phyloP scores from a whole-genome alignment of 2,329 filamentous ascomycete genomes.

The Aquanectria penicillioides region DNA sequence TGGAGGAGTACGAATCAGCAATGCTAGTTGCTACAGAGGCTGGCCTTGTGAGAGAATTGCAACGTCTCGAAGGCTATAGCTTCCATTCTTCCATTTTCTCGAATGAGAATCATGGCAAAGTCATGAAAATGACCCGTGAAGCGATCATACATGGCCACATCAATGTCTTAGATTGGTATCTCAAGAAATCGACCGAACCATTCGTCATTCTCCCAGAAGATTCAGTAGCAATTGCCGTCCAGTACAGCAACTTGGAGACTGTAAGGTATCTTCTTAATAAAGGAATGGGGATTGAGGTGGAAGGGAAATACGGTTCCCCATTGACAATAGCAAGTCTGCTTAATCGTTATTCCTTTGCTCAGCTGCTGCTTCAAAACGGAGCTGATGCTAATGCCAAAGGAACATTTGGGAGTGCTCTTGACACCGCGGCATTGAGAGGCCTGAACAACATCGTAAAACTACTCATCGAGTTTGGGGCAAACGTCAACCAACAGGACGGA shows the following conservation, averaged over 20 bases:
- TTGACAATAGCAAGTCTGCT: conserved; percentile 12
- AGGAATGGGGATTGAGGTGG: conserved; percentile 11
- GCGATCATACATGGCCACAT: conserved; percentile 15
- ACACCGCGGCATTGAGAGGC: conserved; percentile 13
- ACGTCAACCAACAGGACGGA: conserved; percentile 2
- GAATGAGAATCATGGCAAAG: not conserved
- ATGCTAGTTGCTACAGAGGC: not conserved
- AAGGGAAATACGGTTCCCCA: conserved; percentile 23
- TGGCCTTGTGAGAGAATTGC: not conserved
- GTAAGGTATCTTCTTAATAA: not conserved
- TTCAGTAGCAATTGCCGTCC: conserved; percentile 2
- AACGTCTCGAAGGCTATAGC: not conserved
- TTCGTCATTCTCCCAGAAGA: not conserved
- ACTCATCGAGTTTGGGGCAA: not conserved
- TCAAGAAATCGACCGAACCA: not conserved
- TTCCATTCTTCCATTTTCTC: not conserved
- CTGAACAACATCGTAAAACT: not conserved
- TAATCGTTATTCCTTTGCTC: not conserved
- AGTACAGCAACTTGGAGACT: not conserved
- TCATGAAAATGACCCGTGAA: not conserved
- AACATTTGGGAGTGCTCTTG: conserved; percentile 1
- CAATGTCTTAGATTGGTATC: not conserved
- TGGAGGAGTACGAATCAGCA: conserved; percentile 4
- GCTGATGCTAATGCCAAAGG: not conserved
- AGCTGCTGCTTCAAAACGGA: conserved; percentile 8